Conservation (phyloP, 768 basidiomycete genomes). For the Suillus cothurnatus region DNA sequence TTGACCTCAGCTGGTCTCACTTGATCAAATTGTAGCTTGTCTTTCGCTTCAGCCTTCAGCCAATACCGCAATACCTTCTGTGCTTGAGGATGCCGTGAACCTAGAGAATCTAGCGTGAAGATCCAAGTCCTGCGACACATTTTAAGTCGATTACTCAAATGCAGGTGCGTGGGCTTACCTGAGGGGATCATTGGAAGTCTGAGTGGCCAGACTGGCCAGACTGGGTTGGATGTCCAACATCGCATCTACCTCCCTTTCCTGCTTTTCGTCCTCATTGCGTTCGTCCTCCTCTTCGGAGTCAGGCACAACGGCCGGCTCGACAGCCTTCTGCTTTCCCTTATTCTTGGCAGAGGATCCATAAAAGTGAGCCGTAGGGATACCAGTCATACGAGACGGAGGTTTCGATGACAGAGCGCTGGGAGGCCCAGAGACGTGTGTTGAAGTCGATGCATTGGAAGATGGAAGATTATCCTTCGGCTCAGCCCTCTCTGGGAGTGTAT, state of each 20-base stretch:
- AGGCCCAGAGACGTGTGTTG: constrained; percentile 5
- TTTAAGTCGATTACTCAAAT: background rate
- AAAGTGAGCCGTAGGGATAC: constrained; percentile 24
- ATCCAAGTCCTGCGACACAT: constrained; percentile 63
- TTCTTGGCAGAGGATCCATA: constrained; percentile 19
- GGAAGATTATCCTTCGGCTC: background rate
- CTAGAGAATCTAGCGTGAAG: constrained; percentile 90
- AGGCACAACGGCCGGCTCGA: constrained; percentile 2
- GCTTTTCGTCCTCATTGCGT: constrained; percentile 29
- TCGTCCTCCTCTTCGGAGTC: constrained; percentile 27
- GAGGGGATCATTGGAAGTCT: constrained; percentile 16
- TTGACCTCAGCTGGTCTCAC: constrained; percentile 45
- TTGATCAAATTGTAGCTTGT: constrained; percentile 57
- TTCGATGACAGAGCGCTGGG: constrained; percentile 9
- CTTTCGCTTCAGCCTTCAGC: constrained; percentile 73
- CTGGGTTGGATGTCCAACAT: constrained; percentile 22
- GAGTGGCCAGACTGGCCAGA: constrained; percentile 22
- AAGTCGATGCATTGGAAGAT: background rate
- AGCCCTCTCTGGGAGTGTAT: too few species aligned
- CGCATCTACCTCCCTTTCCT: constrained; percentile 34
- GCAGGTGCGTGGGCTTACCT: constrained; percentile 20
- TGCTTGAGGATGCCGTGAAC: constrained; percentile 67
- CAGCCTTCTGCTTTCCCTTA: constrained; percentile 8
- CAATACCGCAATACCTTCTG: constrained; percentile 64
- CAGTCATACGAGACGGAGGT: constrained; percentile 7